phyloP scores from a whole-genome alignment of 164 flowering plant genomes.

The Vitis labrusca region DNA sequence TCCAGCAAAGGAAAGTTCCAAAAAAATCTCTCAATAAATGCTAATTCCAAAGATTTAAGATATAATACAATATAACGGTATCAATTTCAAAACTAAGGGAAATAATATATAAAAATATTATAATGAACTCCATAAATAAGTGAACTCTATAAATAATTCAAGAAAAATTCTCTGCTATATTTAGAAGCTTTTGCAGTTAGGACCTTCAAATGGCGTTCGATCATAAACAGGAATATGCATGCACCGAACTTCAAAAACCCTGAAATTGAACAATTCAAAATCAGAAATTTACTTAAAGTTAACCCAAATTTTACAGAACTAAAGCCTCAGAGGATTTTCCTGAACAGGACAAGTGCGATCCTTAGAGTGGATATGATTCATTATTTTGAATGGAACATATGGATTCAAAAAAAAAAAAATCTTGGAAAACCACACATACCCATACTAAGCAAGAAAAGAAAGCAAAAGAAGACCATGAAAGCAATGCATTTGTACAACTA shows the following conservation, averaged over 20 bases:
- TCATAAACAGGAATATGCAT: conserved; percentile 87
- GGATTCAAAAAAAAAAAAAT: no score
- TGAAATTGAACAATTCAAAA: conserved; percentile 26
- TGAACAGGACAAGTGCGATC: background rate
- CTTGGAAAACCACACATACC: no score
- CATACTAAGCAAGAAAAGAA: no score
- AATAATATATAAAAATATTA: no score
- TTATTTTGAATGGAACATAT: no score
- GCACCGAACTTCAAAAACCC: conserved; percentile 89
- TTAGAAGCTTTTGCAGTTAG: conserved; percentile 4
- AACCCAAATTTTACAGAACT: background rate
- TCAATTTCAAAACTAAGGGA: no score
- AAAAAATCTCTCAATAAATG: background rate
- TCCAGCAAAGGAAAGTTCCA: background rate
- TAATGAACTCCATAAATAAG: no score
- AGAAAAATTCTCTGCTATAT: no score
- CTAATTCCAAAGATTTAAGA: background rate
- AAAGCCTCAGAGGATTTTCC: background rate
- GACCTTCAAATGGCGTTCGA: conserved; percentile 92
- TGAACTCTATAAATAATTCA: no score
- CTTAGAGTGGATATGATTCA: background rate
- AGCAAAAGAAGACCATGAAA: background rate
- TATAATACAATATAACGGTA: no score
- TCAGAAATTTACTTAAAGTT: background rate
- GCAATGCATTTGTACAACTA: background rate